phyloP scores from a whole-genome alignment of 139 green algal genomes.

The Coccomyxa sp. region DNA sequence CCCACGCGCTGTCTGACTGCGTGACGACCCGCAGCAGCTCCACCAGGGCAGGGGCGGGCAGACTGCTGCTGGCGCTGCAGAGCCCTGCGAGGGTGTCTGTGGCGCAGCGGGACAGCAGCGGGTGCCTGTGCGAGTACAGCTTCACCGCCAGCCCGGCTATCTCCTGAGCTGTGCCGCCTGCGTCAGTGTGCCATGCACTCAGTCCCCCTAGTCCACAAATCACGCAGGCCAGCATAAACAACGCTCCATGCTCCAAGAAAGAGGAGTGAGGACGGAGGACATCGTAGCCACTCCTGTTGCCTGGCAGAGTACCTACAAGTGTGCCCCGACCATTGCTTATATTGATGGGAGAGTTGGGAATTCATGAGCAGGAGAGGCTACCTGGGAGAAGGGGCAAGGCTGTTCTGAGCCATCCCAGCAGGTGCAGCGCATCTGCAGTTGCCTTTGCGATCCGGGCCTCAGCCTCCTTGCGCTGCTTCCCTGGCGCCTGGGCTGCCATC shows the following conservation, averaged over 20 bases:
- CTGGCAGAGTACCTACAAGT: too few species aligned
- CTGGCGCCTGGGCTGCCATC: constrained; percentile 60
- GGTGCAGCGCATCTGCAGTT: constrained; percentile 70
- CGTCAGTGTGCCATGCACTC: background rate
- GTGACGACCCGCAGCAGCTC: constrained; percentile 56
- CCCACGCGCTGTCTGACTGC: constrained; percentile 31
- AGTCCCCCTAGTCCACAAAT: too few species aligned
- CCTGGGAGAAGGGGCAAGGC: constrained; percentile 51
- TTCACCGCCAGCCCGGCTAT: constrained; percentile 41
- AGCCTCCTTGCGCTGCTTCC: constrained; percentile 65
- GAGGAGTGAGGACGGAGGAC: background rate
- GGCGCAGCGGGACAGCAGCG: constrained; percentile 62
- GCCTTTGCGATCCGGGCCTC: constrained; percentile 68
- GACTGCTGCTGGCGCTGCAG: constrained; percentile 16
- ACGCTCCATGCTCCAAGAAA: background rate
- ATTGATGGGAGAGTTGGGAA: background rate
- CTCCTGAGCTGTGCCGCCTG: background rate
- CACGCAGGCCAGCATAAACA: too few species aligned
- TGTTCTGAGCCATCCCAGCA: constrained; percentile 65
- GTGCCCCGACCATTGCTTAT: background rate
- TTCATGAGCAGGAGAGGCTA: background rate
- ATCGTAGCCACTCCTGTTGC: background rate
- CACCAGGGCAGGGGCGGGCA: constrained; percentile 34
- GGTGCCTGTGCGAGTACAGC: constrained; percentile 68
- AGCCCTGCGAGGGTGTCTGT: constrained; percentile 51